A percentile compares a stretch with the other conserved stretches of the same genome.
Evolutionary conservation across 2,329 filamentous ascomycete genomes (phyloP).

Genomic region (Botrytis byssoidea): DNA sequence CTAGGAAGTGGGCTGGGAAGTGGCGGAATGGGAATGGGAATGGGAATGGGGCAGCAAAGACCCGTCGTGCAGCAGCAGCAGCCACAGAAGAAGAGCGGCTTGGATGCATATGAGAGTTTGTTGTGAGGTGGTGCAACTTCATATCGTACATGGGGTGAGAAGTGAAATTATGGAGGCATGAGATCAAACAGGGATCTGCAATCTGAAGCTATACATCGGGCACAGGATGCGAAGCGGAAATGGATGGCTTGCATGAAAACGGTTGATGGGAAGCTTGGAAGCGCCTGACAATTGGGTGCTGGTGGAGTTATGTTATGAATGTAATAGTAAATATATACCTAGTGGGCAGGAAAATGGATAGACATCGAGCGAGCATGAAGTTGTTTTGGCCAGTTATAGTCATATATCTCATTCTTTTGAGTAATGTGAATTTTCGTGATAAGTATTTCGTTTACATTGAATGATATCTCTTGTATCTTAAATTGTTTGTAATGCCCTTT

Average conservation of each 20-base stretch:
- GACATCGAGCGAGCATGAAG: background rate
- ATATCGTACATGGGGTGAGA: background rate
- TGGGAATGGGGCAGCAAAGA: constrained; percentile 23
- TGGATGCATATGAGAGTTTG: constrained; percentile 58
- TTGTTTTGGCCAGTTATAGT: background rate
- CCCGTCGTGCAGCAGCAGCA: constrained; percentile 24
- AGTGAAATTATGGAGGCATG: background rate
- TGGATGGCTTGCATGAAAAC: background rate
- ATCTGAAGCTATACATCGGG: background rate
- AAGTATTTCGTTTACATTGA: background rate
- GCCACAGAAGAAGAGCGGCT: constrained; percentile 43
- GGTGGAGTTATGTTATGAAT: constrained; percentile 12
- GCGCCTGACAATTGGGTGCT: background rate
- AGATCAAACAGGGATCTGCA: background rate
- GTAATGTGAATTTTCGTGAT: background rate
- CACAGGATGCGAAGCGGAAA: background rate
- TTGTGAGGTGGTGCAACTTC: constrained; percentile 40
- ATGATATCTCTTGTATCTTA: background rate
- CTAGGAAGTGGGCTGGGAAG: constrained; percentile 30
- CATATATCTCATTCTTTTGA: background rate
- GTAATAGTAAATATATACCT: constrained; percentile 7
- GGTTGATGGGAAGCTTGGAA: background rate
- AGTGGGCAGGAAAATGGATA: background rate
- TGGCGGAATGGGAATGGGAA: constrained; percentile 21
- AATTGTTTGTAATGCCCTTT: background rate